A percentile compares a stretch with the other conserved stretches of the same genome.
phyloP scores from a whole-genome alignment of 2,329 filamentous ascomycete genomes.

The Periglandula ipomoeae region DNA sequence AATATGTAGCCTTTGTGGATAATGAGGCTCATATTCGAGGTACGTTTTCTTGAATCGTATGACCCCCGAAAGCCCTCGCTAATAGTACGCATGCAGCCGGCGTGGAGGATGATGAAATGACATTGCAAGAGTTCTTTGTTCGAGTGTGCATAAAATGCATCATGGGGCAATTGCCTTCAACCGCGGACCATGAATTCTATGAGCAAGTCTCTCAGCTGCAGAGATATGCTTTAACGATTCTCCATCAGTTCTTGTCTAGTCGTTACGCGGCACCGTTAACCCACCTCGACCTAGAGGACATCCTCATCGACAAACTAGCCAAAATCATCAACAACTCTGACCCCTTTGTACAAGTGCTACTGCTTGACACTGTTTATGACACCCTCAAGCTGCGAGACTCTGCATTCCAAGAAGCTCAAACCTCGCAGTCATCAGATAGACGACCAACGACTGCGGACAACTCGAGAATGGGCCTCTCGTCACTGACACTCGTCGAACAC shows the following conservation, averaged over 20 bases:
- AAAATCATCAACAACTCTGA: conserved; percentile 53
- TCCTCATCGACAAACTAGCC: conserved; percentile 59
- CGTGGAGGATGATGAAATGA: conserved; percentile 43
- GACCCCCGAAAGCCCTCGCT: conserved; percentile 10
- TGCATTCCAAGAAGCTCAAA: conserved; percentile 28
- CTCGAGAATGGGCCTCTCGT: conserved; percentile 28
- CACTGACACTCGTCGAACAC: conserved; percentile 24
- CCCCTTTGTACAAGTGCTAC: conserved; percentile 62
- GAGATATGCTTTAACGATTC: conserved; percentile 57
- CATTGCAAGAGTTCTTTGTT: conserved; percentile 59
- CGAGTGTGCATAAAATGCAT: conserved; percentile 58
- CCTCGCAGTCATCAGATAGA: conserved; percentile 39
- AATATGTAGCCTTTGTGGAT: conserved; percentile 26
- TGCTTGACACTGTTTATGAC: conserved; percentile 71
- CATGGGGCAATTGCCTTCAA: conserved; percentile 15
- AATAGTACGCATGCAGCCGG: conserved; percentile 33
- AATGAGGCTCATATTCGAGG: conserved; percentile 31
- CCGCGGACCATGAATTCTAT: conserved; percentile 17
- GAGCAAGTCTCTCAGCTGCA: conserved; percentile 56
- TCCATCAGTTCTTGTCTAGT: conserved; percentile 60
- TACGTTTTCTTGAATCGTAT: conserved; percentile 30
- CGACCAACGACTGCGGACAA: conserved; percentile 33
- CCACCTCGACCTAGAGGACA: conserved; percentile 58
- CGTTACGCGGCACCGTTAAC: conserved; percentile 51
- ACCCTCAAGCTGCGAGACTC: conserved; percentile 57